Conservation (phyloP, 768 basidiomycete species). For the Suillus alpinus region DNA sequence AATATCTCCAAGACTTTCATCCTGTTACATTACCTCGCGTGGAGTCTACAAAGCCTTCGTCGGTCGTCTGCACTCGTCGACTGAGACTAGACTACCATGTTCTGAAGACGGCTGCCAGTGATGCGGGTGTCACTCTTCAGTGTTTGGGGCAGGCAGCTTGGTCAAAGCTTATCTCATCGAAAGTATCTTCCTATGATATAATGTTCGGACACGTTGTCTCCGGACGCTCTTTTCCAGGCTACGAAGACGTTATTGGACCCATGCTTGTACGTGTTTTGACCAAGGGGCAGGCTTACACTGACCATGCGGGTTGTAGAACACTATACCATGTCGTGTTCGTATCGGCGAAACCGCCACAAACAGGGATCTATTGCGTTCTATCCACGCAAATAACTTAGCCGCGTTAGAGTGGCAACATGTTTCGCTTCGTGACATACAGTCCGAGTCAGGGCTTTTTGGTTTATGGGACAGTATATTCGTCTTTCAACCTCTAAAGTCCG, state of each 20-base stretch:
- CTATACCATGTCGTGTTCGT: constrained; percentile 42
- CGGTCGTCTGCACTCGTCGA: constrained; percentile 11
- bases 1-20: constrained; percentile 22
- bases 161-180: constrained; percentile 23
- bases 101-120: constrained; percentile 3
- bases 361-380: constrained; percentile 31
- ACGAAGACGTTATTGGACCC: constrained; percentile 46
- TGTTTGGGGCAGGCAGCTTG: constrained; percentile 34
- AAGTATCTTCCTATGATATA: constrained; percentile 29
- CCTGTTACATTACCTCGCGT: constrained; percentile 17
- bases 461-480: constrained; percentile 46
- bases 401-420: constrained; percentile 44
- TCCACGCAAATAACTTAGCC: constrained; percentile 38
- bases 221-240: constrained; percentile 38
- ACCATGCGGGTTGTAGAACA: constrained; percentile 33
- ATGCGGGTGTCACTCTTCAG: constrained; percentile 33
- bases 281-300: not conserved
- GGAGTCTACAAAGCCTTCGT: constrained; percentile 14
- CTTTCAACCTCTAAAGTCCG: constrained; percentile 33
- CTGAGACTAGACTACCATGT: constrained; percentile 13
- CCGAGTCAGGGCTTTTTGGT: constrained; percentile 22
- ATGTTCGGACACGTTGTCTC: constrained; percentile 48
- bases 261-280: constrained; percentile 36
- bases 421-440: constrained; percentile 43
- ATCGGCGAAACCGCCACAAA: constrained; percentile 25